These are phyloP conservation scores for Annona cherimola DNA, from an alignment of 164 flowering plant species.

Conservation along the genomic window DNA sequence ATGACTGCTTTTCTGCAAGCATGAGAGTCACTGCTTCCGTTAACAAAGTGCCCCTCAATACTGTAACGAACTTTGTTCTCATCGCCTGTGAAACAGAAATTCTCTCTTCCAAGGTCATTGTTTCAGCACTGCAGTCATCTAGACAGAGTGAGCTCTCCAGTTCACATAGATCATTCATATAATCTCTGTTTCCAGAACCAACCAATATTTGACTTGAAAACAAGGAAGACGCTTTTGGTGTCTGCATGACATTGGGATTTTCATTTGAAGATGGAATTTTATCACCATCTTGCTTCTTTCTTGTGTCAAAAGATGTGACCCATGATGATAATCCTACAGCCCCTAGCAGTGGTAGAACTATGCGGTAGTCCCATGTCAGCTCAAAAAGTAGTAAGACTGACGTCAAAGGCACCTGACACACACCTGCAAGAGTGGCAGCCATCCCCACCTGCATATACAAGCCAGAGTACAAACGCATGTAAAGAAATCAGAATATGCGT, in stretches of 20 bases:
- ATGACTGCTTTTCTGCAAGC: constrained; percentile 76
- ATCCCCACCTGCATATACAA: constrained; percentile 73
- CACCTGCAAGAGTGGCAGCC: constrained; percentile 99
- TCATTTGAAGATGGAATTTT: constrained; percentile 14
- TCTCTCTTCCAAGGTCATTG: constrained; percentile 32
- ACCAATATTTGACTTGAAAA: constrained; percentile 16
- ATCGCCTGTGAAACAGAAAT: constrained; percentile 78
- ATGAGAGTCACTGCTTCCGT: constrained; percentile 63
- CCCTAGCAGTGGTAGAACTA: constrained; percentile 83
- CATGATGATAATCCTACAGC: constrained; percentile 90
- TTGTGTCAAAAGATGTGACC: constrained; percentile 66
- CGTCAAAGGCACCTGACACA: constrained; percentile 93
- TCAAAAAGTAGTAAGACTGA: constrained; percentile 89
- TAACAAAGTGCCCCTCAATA: constrained; percentile 46
- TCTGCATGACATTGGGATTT: constrained; percentile 12
- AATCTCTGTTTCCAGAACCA: constrained; percentile 16
- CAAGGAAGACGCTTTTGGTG: constrained; percentile 19
- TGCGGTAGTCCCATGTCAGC: constrained; percentile 86
- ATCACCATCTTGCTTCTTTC: constrained; percentile 25
- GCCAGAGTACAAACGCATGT: neutral
- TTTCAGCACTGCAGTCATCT: constrained; percentile 33
- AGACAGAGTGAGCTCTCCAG: constrained; percentile 71
- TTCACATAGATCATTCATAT: constrained; percentile 50
- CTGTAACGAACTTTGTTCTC: constrained; percentile 61
- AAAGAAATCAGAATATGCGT: neutral